These are phyloP conservation scores for Exophiala oligosperma DNA, from an alignment of 2,329 filamentous ascomycete genomes.

Conservation along the genomic window DNA sequence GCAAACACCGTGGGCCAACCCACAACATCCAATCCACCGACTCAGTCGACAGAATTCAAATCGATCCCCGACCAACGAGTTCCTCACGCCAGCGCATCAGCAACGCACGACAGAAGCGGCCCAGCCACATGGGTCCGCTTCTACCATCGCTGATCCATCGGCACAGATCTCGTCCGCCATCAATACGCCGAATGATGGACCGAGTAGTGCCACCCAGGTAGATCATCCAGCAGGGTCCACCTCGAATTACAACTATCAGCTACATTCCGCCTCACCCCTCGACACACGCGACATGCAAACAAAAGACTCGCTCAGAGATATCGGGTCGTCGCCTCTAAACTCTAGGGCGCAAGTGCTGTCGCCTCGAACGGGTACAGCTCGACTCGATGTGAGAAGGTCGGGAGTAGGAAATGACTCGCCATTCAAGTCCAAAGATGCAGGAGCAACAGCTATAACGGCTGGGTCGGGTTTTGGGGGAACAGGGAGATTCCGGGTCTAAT, in stretches of 20 bases:
- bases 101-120: conserved; percentile 44
- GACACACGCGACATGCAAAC: conserved; percentile 18
- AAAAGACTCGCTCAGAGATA: conserved; percentile 17
- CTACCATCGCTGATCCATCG: conserved; percentile 46
- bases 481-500: conserved; percentile 33
- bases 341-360: conserved; percentile 16
- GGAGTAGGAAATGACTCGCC: conserved; percentile 12
- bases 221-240: conserved; percentile 13
- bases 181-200: conserved; percentile 45
- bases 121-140: conserved; percentile 47
- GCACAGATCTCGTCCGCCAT: conserved; percentile 44
- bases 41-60: conserved; percentile 37
- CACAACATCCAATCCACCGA: conserved; percentile 72
- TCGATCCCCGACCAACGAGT: conserved; percentile 34
- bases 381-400: conserved; percentile 8
- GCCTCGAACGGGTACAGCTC: conserved; percentile 7
- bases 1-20: conserved; percentile 89
- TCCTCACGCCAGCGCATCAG: conserved; percentile 45
- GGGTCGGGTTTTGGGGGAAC: conserved; percentile 16
- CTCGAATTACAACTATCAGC: conserved; percentile 16
- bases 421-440: conserved; percentile 9
- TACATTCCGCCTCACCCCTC: conserved; percentile 24
- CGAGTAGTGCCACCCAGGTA: conserved; percentile 38
- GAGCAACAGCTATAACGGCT: conserved; percentile 18
- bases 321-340: conserved; percentile 21